A percentile compares a stretch with the other conserved stretches of the same genome.
These are phyloP conservation scores for Cordyceps cateniannulata DNA, from an alignment of 2,329 filamentous ascomycete species.

Conservation along the genomic window DNA sequence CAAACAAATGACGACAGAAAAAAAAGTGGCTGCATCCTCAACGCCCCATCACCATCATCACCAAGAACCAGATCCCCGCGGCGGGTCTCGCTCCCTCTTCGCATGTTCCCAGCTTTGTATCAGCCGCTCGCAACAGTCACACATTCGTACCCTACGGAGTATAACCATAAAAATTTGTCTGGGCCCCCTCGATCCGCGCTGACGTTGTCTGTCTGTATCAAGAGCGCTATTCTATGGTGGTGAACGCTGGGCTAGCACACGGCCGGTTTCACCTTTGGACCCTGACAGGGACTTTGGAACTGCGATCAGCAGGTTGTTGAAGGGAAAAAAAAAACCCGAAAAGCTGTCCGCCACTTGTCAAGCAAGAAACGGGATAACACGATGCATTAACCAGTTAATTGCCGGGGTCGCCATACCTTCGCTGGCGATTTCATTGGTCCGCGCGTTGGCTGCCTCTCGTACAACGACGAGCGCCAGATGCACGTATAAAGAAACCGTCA, in stretches of 20 bases:
- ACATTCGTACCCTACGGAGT: background rate
- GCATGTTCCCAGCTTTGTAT: background rate
- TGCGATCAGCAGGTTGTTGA: background rate
- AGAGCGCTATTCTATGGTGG: background rate
- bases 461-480: background rate
- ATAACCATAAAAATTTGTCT: background rate
- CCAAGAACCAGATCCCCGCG: background rate
- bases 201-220: too few species aligned
- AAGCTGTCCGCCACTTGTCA: background rate
- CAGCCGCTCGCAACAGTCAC: background rate
- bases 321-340: background rate
- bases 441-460: background rate
- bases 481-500: background rate
- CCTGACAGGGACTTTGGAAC: background rate
- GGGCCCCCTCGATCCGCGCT: background rate
- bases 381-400: background rate
- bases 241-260: background rate
- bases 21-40: background rate
- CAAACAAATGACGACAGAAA: background rate
- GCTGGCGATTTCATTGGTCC: background rate
- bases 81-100: background rate
- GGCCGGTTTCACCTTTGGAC: conserved; percentile 1
- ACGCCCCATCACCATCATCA: background rate
- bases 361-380: background rate
- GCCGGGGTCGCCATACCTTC: background rate